Base-by-base conservation (phyloP, 2,329 filamentous ascomycete genomes). In the Calonectria hongkongensis region DNA sequence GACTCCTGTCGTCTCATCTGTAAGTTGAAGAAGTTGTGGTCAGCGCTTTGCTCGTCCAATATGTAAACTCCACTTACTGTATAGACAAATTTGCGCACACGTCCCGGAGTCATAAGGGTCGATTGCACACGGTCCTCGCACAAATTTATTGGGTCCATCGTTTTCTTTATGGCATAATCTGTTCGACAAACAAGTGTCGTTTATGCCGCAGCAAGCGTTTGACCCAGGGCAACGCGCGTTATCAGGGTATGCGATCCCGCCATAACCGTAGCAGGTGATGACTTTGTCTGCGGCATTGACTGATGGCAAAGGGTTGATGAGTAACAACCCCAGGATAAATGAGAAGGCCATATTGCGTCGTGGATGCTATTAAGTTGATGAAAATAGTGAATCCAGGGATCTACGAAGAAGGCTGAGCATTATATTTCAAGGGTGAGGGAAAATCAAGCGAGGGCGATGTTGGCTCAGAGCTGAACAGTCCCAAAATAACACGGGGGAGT, bases 111-210 rank as follows among this genome's bases (percentile, higher is more conserved):
- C 60, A 3, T 73, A 76, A 0, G 75, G 72, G 12, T 68, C 68
- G 16, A 77, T 60, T 13, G 75, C 74, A 48, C 74, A 78, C 1
- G 76, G 76, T 0, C 74, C 75, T 63, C 76, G 70, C 4, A 78
- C 64, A 16, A 73, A 77, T 10, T 72, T 70, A 2, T 68, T 67
- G 30, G 70, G 56, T 1, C 65, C 51, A 45, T 74, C 68, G 25
- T 54, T 68, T 43, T 43, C 51, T 10, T 70, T 76, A 7, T 77
- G 73, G 64, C 76, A 76, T 0, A 78, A 72, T 3, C 75, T 67
- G 9, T 71, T 78, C 1, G 72, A 68, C 70, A 77, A 68, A 25
- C 70, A 78, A 6, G 68, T 70, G 5, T 74, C 74, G n/a, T 64
- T 65, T 1, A 45, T n/a, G n/a, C 74, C 71, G 5, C 74, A 76